A percentile compares a stretch with the other conserved stretches of the same genome.
phyloP scores from a whole-genome alignment of 345 rosid species.

The Camelina neglecta region DNA sequence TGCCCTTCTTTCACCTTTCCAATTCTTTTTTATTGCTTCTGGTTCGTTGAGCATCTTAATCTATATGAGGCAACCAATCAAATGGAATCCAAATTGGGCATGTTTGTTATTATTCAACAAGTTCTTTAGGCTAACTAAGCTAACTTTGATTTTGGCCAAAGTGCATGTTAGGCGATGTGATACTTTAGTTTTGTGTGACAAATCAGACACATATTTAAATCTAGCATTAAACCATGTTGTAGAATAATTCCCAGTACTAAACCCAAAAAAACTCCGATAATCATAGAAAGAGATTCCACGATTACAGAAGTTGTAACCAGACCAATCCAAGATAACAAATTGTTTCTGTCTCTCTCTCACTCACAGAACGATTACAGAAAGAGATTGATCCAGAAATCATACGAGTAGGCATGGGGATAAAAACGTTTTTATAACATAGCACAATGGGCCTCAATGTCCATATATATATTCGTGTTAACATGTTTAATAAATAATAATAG shows the following conservation, averaged over 20 bases:
- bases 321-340: too few species aligned
- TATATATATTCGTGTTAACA: not conserved
- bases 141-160: not conserved
- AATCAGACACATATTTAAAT: too few species aligned
- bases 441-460: conserved; percentile 10
- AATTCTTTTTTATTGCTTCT: not conserved
- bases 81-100: not conserved
- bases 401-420: too few species aligned
- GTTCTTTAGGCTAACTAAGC: not conserved
- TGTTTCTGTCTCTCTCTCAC: too few species aligned
- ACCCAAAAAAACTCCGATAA: too few species aligned
- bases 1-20: not conserved
- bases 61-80: not conserved
- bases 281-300: too few species aligned
- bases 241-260: too few species aligned
- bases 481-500: not conserved
- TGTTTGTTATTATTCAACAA: not conserved
- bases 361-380: too few species aligned
- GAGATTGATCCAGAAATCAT: too few species aligned
- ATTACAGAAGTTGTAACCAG: too few species aligned
- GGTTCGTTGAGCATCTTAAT: not conserved
- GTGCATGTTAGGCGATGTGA: not conserved
- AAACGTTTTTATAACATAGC: too few species aligned
- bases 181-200: not conserved
- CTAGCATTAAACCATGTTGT: too few species aligned